phyloP scores from a whole-genome alignment of 139 green algal genomes.

The Raphidocelis subcapitata region DNA sequence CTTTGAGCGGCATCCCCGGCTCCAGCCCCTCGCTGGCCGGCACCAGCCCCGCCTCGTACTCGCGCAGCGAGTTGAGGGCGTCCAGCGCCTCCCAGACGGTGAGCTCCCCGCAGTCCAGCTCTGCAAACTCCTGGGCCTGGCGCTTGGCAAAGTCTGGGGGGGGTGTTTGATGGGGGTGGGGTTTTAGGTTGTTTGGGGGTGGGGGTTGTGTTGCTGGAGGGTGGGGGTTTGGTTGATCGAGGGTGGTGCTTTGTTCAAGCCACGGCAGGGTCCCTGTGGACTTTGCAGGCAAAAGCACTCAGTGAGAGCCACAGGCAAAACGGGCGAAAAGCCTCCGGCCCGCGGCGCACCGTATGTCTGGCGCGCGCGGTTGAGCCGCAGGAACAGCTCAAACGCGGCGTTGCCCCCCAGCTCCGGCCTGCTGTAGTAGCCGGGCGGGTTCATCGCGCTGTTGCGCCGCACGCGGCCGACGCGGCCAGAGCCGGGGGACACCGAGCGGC shows the following conservation, averaged over 20 bases:
- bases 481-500: background rate
- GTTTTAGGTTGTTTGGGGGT: no score
- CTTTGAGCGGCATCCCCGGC: constrained; percentile 64
- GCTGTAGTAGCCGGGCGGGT: no score
- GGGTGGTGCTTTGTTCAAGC: no score
- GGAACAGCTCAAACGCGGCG: constrained; percentile 74
- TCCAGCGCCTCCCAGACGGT: constrained; percentile 76
- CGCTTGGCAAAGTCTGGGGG: constrained; percentile 78
- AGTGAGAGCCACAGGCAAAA: no score
- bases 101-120: constrained; percentile 60
- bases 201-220: no score
- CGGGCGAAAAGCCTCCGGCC: no score
- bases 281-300: no score
- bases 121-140: constrained; percentile 53
- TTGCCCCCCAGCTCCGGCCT: no score
- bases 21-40: constrained; percentile 30
- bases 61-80: constrained; percentile 60
- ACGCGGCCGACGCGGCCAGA: constrained; percentile 3
- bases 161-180: no score
- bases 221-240: no score
- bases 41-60: constrained; percentile 75
- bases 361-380: constrained; percentile 77
- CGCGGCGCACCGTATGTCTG: no score
- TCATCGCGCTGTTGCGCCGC: constrained; percentile 43
- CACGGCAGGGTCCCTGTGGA: no score